These are phyloP conservation scores for Trichoderma sp. DNA, from an alignment of 2,329 filamentous ascomycete species.

Conservation along the genomic window DNA sequence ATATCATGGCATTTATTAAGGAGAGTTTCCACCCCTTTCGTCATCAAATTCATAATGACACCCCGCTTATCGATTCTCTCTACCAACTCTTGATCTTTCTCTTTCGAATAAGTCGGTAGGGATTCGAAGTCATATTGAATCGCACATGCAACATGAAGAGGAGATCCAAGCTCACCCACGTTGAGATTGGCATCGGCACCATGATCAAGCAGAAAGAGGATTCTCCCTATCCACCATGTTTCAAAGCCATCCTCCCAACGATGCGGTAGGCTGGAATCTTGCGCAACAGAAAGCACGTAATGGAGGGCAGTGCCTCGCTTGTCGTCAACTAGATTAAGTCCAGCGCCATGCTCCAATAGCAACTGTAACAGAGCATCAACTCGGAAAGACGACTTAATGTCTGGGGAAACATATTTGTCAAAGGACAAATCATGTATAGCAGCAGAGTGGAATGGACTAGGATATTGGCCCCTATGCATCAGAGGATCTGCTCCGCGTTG, in stretches of 20 bases:
- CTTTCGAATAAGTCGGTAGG: neutral
- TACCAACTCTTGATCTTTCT: too few species aligned
- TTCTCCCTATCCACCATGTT: neutral
- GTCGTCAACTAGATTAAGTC: neutral
- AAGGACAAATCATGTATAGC: neutral
- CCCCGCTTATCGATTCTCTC: neutral
- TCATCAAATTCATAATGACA: neutral
- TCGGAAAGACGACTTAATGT: neutral
- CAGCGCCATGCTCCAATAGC: neutral
- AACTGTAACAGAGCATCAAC: neutral
- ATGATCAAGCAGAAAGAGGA: conserved; percentile 1
- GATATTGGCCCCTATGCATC: neutral
- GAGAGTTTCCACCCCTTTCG: neutral
- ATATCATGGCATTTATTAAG: neutral
- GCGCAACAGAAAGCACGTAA: neutral
- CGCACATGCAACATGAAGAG: conserved; percentile 22
- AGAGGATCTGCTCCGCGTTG: neutral
- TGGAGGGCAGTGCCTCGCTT: neutral
- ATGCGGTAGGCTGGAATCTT: neutral
- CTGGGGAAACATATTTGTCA: neutral
- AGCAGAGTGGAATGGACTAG: neutral
- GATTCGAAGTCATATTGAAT: neutral
- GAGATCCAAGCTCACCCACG: neutral
- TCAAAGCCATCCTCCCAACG: neutral
- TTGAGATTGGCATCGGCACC: conserved; percentile 6